A percentile compares a stretch with the other conserved stretches of the same genome.
phyloP scores from a whole-genome alignment of 2,329 filamentous ascomycete genomes.

The Ophidiomyces ophidiicola region DNA sequence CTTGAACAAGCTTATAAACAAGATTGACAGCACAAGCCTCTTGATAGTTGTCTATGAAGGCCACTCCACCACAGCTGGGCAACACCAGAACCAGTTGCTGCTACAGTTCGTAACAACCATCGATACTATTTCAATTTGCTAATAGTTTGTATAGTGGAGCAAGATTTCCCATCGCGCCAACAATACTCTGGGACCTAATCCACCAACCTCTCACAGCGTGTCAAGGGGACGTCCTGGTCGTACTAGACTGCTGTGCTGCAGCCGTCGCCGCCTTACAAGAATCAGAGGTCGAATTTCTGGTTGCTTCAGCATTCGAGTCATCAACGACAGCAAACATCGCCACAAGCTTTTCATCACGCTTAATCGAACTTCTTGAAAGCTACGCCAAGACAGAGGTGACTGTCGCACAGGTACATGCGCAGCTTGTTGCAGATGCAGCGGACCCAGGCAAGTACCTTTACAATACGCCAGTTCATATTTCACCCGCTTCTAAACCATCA shows the following conservation, averaged over 20 bases:
- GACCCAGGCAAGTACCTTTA: not conserved
- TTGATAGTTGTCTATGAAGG: constrained; percentile 11
- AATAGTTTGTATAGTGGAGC: not conserved
- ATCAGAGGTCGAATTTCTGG: not conserved
- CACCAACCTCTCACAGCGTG: not conserved
- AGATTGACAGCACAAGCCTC: constrained; percentile 5
- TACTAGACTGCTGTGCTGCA: constrained; percentile 2
- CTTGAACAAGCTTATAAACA: not conserved
- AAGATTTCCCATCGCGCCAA: not conserved
- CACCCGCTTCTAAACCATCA: not conserved
- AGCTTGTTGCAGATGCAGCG: not conserved
- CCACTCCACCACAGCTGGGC: not conserved
- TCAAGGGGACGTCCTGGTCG: not conserved
- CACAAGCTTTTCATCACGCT: not conserved
- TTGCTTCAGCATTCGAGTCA: not conserved
- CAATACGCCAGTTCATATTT: constrained; percentile 6
- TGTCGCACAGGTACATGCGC: not conserved
- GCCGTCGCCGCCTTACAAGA: not conserved
- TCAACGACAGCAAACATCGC: not conserved
- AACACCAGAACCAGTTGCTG: too few relatives aligned
- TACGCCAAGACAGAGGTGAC: not conserved
- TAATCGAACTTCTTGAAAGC: not conserved
- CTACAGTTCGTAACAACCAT: too few relatives aligned
- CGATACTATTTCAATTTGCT: not conserved
- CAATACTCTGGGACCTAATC: not conserved